A percentile compares a stretch with the other conserved stretches of the same genome.
These are phyloP conservation scores for Incumbomyces lentus DNA, from an alignment of 2,329 filamentous ascomycete species.

Conservation along the genomic window DNA sequence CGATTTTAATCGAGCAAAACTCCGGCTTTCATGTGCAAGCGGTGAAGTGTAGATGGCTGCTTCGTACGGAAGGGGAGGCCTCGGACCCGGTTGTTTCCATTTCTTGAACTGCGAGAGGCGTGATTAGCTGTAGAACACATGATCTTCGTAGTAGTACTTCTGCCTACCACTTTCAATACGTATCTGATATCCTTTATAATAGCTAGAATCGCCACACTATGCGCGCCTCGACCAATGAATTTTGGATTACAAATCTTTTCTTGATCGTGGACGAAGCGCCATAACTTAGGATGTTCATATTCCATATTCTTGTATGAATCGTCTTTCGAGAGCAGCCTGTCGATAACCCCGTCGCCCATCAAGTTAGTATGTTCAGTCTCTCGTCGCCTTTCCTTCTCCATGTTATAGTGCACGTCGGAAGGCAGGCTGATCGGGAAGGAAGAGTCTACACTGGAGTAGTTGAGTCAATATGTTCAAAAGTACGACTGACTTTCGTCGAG, in stretches of 20 bases:
- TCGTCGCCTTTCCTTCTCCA: too few relatives aligned
- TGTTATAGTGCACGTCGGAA: too few relatives aligned
- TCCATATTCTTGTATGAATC: background rate
- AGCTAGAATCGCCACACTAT: conserved; percentile 6
- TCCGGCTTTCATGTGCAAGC: conserved; percentile 8
- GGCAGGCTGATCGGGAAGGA: too few relatives aligned
- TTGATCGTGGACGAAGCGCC: conserved; percentile 8
- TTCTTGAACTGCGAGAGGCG: conserved; percentile 6
- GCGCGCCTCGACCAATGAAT: conserved; percentile 1
- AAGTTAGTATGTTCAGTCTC: conserved; percentile 1
- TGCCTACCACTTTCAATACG: conserved; percentile 9
- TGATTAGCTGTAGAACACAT: background rate
- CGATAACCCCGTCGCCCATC: conserved; percentile 6
- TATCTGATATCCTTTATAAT: conserved; percentile 7
- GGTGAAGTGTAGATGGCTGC: conserved; percentile 2
- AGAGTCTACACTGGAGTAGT: too few relatives aligned
- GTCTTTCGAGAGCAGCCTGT: background rate
- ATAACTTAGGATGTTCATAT: conserved; percentile 4
- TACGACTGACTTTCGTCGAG: too few relatives aligned
- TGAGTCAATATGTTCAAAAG: too few relatives aligned
- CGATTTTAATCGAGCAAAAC: conserved; percentile 9
- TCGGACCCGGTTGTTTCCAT: conserved; percentile 9
- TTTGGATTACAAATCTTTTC: conserved; percentile 3
- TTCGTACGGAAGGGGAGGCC: conserved; percentile 4
- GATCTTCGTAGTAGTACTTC: too few relatives aligned